Evolutionary conservation across 371 early-diverging fungal species (phyloP).

Genomic region (Zopfochytrium polystomum): DNA sequence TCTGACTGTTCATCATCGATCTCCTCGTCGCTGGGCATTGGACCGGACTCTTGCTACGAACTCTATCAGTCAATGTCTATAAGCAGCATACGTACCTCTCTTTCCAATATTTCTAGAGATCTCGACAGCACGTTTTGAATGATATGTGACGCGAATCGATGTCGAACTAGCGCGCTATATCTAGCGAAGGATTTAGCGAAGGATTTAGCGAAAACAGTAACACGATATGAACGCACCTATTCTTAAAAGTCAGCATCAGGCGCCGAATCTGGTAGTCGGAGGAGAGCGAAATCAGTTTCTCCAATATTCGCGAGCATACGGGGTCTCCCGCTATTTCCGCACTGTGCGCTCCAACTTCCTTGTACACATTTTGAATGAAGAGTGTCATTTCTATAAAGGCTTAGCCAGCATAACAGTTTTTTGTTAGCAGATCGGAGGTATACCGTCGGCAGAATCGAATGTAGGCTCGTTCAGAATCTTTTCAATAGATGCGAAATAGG

Average conservation of each 20-base stretch:
- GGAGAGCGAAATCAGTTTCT: constrained; percentile 70
- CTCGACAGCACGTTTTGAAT: constrained; percentile 72
- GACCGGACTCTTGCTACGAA: constrained; percentile 7
- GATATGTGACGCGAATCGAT: constrained; percentile 84
- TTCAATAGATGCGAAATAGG: constrained; percentile 76
- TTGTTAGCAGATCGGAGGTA: not conserved
- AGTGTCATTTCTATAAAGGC: constrained; percentile 57
- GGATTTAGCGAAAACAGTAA: not conserved
- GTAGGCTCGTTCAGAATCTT: constrained; percentile 64
- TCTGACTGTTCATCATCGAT: constrained; percentile 39
- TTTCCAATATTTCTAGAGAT: constrained; percentile 69
- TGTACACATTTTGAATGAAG: constrained; percentile 73
- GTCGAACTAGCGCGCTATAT: constrained; percentile 65
- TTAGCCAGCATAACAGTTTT: not conserved
- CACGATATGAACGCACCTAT: constrained; percentile 48
- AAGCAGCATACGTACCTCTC: constrained; percentile 51
- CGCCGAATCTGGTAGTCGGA: constrained; percentile 70
- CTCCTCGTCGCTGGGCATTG: constrained; percentile 37
- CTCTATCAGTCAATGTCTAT: not conserved
- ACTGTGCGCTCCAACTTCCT: constrained; percentile 75
- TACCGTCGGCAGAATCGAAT: constrained; percentile 72
- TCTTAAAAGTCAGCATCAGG: constrained; percentile 63
- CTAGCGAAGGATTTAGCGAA: constrained; percentile 30
- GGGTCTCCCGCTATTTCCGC: constrained; percentile 69
- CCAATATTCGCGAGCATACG: constrained; percentile 73